Conservation (phyloP, 331 rosid species). For the Malus hybrid region DNA sequence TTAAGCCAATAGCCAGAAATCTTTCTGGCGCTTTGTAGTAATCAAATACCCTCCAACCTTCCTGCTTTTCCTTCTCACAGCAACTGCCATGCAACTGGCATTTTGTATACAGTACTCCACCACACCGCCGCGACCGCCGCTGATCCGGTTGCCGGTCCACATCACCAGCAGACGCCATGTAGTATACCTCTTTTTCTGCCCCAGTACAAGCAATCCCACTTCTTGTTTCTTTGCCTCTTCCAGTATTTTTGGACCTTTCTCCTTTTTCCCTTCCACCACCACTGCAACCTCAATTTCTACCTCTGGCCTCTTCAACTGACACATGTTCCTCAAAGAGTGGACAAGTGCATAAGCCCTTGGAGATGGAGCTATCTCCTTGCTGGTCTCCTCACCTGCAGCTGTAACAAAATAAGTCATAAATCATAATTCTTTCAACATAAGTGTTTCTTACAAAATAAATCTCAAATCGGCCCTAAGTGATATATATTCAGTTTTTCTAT, state of each 20-base stretch:
- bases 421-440: too few relatives aligned
- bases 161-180: conserved; percentile 89
- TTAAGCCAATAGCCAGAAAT: conserved; percentile 94
- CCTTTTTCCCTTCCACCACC: conserved; percentile 61
- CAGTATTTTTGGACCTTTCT: conserved; percentile 74
- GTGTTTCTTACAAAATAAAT: background rate
- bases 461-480: background rate
- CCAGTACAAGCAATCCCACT: conserved; percentile 62
- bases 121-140: conserved; percentile 8
- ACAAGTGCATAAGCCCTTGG: conserved; percentile 62
- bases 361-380: conserved; percentile 33
- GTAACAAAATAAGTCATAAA: background rate
- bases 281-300: conserved; percentile 68
- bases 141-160: conserved; percentile 62
- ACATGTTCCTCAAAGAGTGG: conserved; percentile 56
- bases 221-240: conserved; percentile 83
- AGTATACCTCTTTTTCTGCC: conserved; percentile 83
- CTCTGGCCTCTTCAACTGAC: conserved; percentile 73
- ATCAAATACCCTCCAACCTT: conserved; percentile 88
- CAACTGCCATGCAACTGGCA: conserved; percentile 90
- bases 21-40: conserved; percentile 95
- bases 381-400: conserved; percentile 44
- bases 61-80: conserved; percentile 78
- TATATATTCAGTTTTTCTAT: too few relatives aligned
- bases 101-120: conserved; percentile 88